Base-by-base conservation (phyloP, 306 rosid species). In the Lagenaria siceraria region DNA sequence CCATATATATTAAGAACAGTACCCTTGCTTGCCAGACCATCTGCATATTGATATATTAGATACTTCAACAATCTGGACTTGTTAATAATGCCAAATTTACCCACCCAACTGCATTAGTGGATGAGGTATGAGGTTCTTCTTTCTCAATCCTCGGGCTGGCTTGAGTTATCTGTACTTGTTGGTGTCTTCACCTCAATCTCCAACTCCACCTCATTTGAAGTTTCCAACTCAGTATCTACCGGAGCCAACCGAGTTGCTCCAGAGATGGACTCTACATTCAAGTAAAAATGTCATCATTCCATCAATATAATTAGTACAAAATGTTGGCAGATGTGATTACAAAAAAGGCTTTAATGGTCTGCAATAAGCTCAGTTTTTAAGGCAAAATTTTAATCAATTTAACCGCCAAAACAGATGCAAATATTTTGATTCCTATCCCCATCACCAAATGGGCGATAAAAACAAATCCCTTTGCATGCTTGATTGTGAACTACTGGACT, bases 101-200 rank as follows among this genome's bases (percentile, higher is more conserved):
- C 19, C 19, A 73, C 61, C 61, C 62, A 31, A 73, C 29, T 73
- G 62, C 29, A n/a, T 29, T 51, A 18, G 59, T 51, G 62, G 48
- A 17, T 49, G 22, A 49, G 77, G 62, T 73, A 71, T 76, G 82
- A 65, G 40, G 40, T 21, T 88, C 83, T 85, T 56, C 85, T 80
- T 75, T 89, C 93, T 82, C 88, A 92, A 58, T 90, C 96, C 78
- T 85, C 93, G 1, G 80, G 81, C 17, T 19, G 75, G 35, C 72
- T 77, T 6, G 77, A 21, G 78, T 73, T 78, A 54, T 56, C 87
- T 72, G 89, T 74, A 75, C 76, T 54, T 38, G 83, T 69, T 55
- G 82, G 19, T 63, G 86, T 81, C 89, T 90, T 86, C 77, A 89
- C 88, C 7, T 82, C 83, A 52, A 84, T 79, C 24, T 82, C 86